Evolutionary conservation across 2,329 filamentous ascomycete species (phyloP).

Genomic region (Allantophomopsis cytisporea): DNA sequence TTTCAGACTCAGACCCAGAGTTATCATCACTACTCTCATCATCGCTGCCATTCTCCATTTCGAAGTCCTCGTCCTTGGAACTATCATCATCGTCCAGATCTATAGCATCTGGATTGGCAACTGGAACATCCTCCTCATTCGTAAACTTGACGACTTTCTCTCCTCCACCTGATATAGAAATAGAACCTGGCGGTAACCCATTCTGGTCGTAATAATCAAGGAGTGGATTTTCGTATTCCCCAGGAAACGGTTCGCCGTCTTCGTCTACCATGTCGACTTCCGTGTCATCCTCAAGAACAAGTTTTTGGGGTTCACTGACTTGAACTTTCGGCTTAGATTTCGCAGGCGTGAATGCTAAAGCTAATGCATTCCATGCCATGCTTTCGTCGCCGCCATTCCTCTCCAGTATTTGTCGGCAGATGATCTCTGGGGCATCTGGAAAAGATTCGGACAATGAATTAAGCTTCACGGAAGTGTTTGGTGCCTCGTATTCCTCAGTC

Average conservation of each 20-base stretch:
- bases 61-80: conserved; percentile 7
- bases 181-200: conserved; percentile 17
- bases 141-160: no score
- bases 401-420: conserved; percentile 15
- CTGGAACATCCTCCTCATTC: conserved; percentile 2
- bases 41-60: neutral
- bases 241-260: conserved; percentile 14
- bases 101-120: conserved; percentile 4
- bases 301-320: neutral
- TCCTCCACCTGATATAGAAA: conserved; percentile 12
- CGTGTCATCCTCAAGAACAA: neutral
- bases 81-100: conserved; percentile 8
- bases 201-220: conserved; percentile 17
- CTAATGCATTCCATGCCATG: conserved; percentile 15
- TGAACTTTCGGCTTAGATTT: conserved; percentile 9
- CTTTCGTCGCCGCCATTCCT: conserved; percentile 13
- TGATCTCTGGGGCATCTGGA: conserved; percentile 12
- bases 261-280: conserved; percentile 6
- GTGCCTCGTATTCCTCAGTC: no score
- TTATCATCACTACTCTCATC: conserved; percentile 11
- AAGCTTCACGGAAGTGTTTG: conserved; percentile 6
- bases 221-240: conserved; percentile 13
- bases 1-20: conserved; percentile 3
- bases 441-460: conserved; percentile 16
- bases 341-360: conserved; percentile 11